Percentiles rank a stretch among this genome's conserved stretches.
phyloP scores from a whole-genome alignment of 257 asterid genomes.

The Solanum infundibuliforme region DNA sequence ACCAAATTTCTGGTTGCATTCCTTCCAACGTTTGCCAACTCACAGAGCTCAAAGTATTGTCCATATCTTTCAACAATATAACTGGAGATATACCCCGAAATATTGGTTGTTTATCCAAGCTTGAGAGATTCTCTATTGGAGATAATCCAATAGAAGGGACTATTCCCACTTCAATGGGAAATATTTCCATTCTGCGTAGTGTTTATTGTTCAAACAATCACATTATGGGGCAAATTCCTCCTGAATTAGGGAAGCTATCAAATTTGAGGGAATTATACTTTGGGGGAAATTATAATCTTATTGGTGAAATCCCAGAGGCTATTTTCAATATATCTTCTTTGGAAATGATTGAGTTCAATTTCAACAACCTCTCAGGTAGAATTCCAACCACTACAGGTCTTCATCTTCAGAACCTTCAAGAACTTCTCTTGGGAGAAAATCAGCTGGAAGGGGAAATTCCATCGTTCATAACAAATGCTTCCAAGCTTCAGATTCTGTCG shows the following conservation, averaged over 20 bases:
- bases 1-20: slow-evolving; percentile 3
- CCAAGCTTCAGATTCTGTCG: slow-evolving; percentile 10
- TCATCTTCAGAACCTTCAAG: not conserved
- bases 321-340: too few species aligned
- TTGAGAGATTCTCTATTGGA: not conserved
- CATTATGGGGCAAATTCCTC: slow-evolving; percentile 5
- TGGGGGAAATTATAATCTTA: too few species aligned
- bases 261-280: not conserved
- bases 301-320: too few species aligned
- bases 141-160: slow-evolving; percentile 7
- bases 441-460: slow-evolving; percentile 16
- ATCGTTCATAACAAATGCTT: slow-evolving; percentile 11
- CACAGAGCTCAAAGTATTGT: not conserved
- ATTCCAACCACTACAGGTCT: too few species aligned
- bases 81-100: slow-evolving; percentile 11
- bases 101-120: slow-evolving; percentile 14
- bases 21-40: not conserved
- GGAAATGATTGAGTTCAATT: too few species aligned
- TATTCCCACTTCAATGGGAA: not conserved
- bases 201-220: not conserved
- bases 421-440: slow-evolving; percentile 7
- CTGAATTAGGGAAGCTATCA: not conserved
- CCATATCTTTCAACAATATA: not conserved
- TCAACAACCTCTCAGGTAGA: too few species aligned
- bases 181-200: slow-evolving; percentile 12